Conservation (phyloP, 441 rosid species). For the Euphorbia celastroides region DNA sequence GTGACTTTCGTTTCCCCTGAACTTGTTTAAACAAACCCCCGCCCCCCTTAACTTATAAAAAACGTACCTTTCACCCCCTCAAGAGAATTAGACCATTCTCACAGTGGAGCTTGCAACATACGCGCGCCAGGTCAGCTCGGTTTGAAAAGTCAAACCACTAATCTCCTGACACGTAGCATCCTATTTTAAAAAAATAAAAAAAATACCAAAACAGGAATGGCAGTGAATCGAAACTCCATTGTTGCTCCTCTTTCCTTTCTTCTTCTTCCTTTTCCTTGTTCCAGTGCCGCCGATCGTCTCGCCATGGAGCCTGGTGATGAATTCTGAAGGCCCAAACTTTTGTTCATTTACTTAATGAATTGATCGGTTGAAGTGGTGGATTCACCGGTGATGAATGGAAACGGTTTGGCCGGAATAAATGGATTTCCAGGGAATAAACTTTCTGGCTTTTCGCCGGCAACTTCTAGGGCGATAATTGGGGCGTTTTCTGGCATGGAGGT, state of each 20-base stretch:
- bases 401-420: constrained; percentile 26
- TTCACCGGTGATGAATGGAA: constrained; percentile 30
- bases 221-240: constrained; percentile 10
- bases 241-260: neutral
- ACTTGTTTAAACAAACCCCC: too few relatives aligned
- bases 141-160: too few relatives aligned
- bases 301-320: constrained; percentile 8
- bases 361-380: constrained; percentile 70
- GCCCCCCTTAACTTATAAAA: too few relatives aligned
- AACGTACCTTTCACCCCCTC: too few relatives aligned
- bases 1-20: too few relatives aligned
- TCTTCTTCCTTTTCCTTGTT: neutral
- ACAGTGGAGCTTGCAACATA: too few relatives aligned
- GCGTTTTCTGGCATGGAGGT: constrained; percentile 57
- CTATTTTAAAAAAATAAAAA: too few relatives aligned
- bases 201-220: too few relatives aligned
- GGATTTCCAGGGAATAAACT: constrained; percentile 29
- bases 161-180: too few relatives aligned
- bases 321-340: neutral
- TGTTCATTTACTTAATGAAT: too few relatives aligned
- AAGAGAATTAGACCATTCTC: too few relatives aligned
- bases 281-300: neutral
- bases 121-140: too few relatives aligned
- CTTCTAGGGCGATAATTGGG: constrained; percentile 40
- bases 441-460: constrained; percentile 30